Conservation (phyloP, 495 filamentous ascomycete genomes). For the Chaetomium cochliodes region DNA sequence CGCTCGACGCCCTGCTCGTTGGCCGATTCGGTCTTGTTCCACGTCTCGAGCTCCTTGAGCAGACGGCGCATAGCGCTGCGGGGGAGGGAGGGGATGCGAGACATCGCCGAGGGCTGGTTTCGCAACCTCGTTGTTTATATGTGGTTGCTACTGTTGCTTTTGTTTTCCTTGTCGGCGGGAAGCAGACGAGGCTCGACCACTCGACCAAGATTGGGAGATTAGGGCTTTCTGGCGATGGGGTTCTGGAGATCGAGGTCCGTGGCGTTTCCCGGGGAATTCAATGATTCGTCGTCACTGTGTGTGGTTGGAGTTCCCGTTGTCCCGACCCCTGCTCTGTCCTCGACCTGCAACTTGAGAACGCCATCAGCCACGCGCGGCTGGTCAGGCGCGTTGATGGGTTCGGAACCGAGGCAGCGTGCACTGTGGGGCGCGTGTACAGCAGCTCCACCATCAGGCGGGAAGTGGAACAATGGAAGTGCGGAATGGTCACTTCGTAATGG, state of each 20-base stretch:
- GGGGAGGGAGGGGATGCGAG: conserved; percentile 3
- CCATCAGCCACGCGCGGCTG: neutral
- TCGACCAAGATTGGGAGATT: too few species aligned
- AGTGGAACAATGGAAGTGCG: too few species aligned
- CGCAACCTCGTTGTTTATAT: neutral
- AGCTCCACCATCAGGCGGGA: neutral
- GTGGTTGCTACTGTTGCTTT: neutral
- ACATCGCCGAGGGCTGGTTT: neutral
- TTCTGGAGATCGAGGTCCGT: too few species aligned
- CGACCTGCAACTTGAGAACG: neutral
- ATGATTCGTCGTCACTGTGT: neutral
- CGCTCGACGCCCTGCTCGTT: conserved; percentile 51
- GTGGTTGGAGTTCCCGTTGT: neutral
- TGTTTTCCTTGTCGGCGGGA: neutral
- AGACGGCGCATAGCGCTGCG: conserved; percentile 45
- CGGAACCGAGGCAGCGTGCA: neutral
- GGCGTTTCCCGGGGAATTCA: too few species aligned
- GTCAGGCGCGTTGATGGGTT: neutral
- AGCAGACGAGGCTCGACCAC: too few species aligned
- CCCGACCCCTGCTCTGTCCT: neutral
- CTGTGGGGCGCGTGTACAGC: neutral
- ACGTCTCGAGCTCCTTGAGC: conserved; percentile 44
- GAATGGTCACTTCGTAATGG: too few species aligned
- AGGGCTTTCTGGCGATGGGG: too few species aligned
- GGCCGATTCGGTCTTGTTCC: conserved; percentile 39